Evolutionary conservation across 768 basidiomycete species (phyloP), one percentile per base, ranked within the genome.

Genomic region (Hebeloma cylindrosporum): DNA sequence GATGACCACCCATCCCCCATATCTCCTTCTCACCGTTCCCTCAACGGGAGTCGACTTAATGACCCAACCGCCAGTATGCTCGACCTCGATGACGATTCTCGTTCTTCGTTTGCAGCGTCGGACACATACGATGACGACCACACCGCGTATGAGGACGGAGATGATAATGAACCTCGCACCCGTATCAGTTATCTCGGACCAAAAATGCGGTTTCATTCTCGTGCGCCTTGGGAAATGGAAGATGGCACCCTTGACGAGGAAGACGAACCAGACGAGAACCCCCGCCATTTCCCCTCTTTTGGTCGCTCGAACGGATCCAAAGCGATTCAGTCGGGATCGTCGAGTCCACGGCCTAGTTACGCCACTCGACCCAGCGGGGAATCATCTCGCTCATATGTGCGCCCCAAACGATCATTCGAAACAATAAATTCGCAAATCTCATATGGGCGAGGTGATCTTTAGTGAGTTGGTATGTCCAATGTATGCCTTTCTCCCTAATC

Each of bases 121-220:
- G 57, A 60, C 17, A 55, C 60, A 26, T 62, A 70, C 36, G 58
- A 65, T 32, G 63, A 70, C 41, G 58, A 65, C 5, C 55, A 59
- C 33, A 56, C 53, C 20, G 36, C 61, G 32, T 67, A 74, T 35
- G 67, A 70, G 17, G 61, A 67, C 35, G 69, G 69, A 30, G 70
- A 69, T 33, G 72, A 75, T 39, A 69, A 76, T 27, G 71, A 72
- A 7, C 55, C 69, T 27, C 64, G 72, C 2, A 62, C 73, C 47
- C 74, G 82, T 41, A 78, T 89, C 64, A 88, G 85, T 56, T 67
- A 83, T 36, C 78, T 85, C 25, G 89, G 89, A n/a, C 88, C 88
- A 22, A 88, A 80, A 64, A 86, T 90, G 76, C 80, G 82, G 39
- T 80, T 88, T 59, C 85, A 88, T 63, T 86, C 85, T 50, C 83